A percentile compares a stretch with the other conserved stretches of the same genome.
These are phyloP conservation scores for Termitomyces heimii DNA, from an alignment of 768 basidiomycete genomes.

Conservation along the genomic window DNA sequence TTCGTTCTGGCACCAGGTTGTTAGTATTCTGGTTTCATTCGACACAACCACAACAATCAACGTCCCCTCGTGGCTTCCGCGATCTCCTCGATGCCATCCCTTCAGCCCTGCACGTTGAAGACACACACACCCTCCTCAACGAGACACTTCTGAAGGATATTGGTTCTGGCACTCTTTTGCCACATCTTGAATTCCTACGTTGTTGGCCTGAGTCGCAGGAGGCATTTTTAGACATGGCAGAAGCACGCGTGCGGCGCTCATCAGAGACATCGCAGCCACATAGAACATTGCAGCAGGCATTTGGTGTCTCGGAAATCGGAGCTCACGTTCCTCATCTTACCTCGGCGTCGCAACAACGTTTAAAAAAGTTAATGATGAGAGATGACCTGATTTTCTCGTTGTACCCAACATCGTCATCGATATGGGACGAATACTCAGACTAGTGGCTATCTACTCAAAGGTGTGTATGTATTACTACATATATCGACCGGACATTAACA, in stretches of 20 bases:
- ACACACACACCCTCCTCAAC: not conserved
- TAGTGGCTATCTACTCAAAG: not conserved
- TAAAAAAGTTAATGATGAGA: not conserved
- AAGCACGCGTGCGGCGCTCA: not conserved
- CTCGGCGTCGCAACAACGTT: not conserved
- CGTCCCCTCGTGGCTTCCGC: not conserved
- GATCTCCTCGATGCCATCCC: not conserved
- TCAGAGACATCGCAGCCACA: not conserved
- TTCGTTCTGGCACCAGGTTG: not conserved
- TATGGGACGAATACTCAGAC: not conserved
- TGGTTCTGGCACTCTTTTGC: not conserved
- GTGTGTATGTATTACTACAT: no score
- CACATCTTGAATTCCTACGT: not conserved
- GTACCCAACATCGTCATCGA: not conserved
- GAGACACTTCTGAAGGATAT: not conserved
- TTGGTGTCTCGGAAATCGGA: not conserved
- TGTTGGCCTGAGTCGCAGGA: conserved; percentile 5
- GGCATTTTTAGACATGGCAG: conserved; percentile 2
- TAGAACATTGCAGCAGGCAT: conserved; percentile 1
- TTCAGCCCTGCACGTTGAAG: not conserved
- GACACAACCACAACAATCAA: not conserved
- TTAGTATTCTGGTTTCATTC: conserved; percentile 1
- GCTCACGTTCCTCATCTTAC: not conserved
- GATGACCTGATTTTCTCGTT: not conserved
- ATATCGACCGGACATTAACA: not conserved